phyloP scores from a whole-genome alignment of 768 basidiomycete species.

The Suillus decipiens region DNA sequence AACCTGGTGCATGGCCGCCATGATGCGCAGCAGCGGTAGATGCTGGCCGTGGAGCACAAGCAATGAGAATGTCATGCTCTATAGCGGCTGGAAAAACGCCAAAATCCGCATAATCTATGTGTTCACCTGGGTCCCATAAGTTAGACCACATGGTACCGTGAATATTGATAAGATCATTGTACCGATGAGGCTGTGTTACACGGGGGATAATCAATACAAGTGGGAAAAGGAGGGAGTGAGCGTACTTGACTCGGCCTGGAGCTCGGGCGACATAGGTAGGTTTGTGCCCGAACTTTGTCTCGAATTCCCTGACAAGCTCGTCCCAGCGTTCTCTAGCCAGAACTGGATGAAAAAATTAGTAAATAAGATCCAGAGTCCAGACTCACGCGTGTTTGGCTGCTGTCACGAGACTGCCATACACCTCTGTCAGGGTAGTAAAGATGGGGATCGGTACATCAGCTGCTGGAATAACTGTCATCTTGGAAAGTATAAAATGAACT shows the following conservation, averaged over 20 bases:
- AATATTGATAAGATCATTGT: constrained; percentile 22
- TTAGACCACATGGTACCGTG: not conserved
- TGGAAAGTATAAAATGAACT: not conserved
- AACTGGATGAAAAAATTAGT: not conserved
- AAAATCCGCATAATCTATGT: constrained; percentile 83
- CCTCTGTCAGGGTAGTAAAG: constrained; percentile 55
- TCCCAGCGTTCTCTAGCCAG: constrained; percentile 55
- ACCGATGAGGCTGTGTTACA: constrained; percentile 37
- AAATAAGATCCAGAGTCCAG: not conserved
- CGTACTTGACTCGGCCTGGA: constrained; percentile 80
- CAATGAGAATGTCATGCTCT: constrained; percentile 82
- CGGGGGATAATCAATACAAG: not conserved
- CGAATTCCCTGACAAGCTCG: constrained; percentile 60
- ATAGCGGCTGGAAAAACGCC: constrained; percentile 86
- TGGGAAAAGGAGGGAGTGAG: constrained; percentile 1
- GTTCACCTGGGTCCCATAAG: constrained; percentile 58
- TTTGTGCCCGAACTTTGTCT: constrained; percentile 60
- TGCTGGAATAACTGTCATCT: constrained; percentile 23
- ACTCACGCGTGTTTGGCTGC: constrained; percentile 54
- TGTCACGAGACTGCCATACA: constrained; percentile 54
- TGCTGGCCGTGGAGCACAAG: constrained; percentile 50
- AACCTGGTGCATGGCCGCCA: constrained; percentile 41
- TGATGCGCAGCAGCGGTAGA: constrained; percentile 19
- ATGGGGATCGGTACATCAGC: constrained; percentile 62
- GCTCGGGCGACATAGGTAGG: constrained; percentile 75